Evolutionary conservation across 2,329 filamentous ascomycete species (phyloP), one percentile per base, ranked within the genome.

Genomic region (Aureobasidium sp.): DNA sequence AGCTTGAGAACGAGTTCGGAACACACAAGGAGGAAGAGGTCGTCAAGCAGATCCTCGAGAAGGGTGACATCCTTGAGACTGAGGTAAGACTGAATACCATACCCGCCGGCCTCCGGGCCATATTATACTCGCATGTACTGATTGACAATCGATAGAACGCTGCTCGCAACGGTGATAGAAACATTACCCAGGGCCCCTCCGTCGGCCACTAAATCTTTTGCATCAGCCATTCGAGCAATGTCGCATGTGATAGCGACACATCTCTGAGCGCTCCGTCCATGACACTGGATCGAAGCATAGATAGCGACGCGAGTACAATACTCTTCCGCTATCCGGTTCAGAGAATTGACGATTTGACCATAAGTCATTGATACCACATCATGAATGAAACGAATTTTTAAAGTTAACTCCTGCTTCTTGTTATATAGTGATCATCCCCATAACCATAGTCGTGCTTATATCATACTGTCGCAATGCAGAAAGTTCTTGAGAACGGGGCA

Each of bases 1-100:
- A 81, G 50, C 81, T 99, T 5, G 87, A 94, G 71, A 88, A 86
- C 67, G 92, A 97, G 78, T 99, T 99, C 68, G 91, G 90, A 67
- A 93, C 90, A 14, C 77, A 81, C 68, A 81, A 86, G 60, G 87
- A 91, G 29, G 92, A 97, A 8, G 89, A 93, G 0, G 86, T 88
- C 63, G 87, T 97, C 71, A 84, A 84, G 77, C 79, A 85, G 77
- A 96, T 99, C 65, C 79, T 97, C 45, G 82, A 90, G 77, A 84
- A 84, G 73, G 93, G 93, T 27, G 79, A 79, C 16, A 73, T 87
- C 61, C 87, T 94, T 76, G 82, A 84, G 69, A 72, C 73, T 42
- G 75, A 79, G 73, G 84, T 86, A 76, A 65, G 79, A 74, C 13
- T 47, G 3, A 14, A 11, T 6, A 2, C n/a, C 9, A 29, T 14